Evolutionary conservation across 257 asterid genomes (phyloP).

Genomic region (Ajuga chamaepitys): DNA sequence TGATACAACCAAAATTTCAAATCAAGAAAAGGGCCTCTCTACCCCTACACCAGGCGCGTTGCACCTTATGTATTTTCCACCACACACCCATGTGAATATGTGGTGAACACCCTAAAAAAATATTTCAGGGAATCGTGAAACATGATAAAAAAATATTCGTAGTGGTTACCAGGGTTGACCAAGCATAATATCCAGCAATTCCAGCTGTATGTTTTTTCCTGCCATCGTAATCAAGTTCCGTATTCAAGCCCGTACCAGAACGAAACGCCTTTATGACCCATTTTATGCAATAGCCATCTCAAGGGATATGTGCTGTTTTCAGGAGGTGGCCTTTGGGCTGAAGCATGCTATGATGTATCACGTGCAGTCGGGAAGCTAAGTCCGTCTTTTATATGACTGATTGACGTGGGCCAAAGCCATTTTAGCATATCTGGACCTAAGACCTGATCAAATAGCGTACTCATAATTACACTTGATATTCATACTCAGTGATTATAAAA

Average conservation of each 20-base stretch:
- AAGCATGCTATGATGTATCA: constrained; percentile 26
- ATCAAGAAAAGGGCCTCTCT: no score
- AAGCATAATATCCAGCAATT: constrained; percentile 7
- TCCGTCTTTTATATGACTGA: constrained; percentile 75
- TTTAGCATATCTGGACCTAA: constrained; percentile 76
- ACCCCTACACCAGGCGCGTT: no score
- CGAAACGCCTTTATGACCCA: neutral
- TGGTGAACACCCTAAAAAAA: neutral
- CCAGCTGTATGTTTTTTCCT: neutral
- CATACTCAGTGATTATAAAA: neutral
- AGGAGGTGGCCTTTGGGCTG: neutral
- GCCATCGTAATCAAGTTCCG: neutral
- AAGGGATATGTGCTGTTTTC: neutral
- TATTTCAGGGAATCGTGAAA: neutral
- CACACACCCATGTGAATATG: no score
- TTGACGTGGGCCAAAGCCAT: constrained; percentile 80
- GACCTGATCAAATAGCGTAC: constrained; percentile 34
- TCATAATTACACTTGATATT: neutral
- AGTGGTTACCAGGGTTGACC: neutral
- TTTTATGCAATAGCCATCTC: neutral
- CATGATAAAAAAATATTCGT: neutral
- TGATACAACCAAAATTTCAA: neutral
- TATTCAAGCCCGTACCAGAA: neutral
- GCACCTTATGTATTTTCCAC: no score
- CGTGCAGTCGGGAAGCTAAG: constrained; percentile 62